Evolutionary conservation across 2,329 filamentous ascomycete genomes (phyloP).

Genomic region (Coniosporium tulheliwenetii): DNA sequence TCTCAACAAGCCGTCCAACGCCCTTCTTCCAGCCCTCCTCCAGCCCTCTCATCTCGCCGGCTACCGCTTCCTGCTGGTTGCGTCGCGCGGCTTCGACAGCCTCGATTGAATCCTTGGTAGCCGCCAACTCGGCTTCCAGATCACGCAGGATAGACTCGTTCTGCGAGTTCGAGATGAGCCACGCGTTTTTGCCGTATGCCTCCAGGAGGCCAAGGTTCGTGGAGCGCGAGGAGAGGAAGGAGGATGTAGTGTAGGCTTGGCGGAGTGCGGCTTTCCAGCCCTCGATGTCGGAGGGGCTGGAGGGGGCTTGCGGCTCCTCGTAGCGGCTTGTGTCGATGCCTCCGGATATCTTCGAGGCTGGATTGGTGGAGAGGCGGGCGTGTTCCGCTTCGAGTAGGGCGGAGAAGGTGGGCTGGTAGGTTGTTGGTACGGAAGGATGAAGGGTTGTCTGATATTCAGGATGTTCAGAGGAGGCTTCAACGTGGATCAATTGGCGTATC

Average conservation of each 20-base stretch:
- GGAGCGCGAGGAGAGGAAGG: constrained; percentile 40
- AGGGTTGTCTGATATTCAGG: constrained; percentile 30
- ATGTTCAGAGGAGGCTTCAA: constrained; percentile 38
- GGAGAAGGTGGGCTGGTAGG: constrained; percentile 42
- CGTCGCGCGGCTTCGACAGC: constrained; percentile 55
- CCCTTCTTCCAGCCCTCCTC: constrained; percentile 69
- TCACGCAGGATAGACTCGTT: constrained; percentile 54
- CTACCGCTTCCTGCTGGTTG: constrained; percentile 52
- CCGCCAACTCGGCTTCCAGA: constrained; percentile 61
- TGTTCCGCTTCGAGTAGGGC: constrained; percentile 54
- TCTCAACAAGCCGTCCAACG: constrained; percentile 68
- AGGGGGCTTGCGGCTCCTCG: constrained; percentile 53
- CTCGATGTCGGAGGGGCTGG: constrained; percentile 21
- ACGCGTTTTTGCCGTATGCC: constrained; percentile 72
- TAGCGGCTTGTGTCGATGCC: constrained; percentile 69
- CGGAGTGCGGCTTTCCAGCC: constrained; percentile 36
- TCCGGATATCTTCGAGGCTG: constrained; percentile 24
- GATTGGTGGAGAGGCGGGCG: constrained; percentile 45
- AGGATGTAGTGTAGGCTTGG: constrained; percentile 40
- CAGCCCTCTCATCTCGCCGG: constrained; percentile 55
- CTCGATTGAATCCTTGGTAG: constrained; percentile 54
- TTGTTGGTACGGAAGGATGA: constrained; percentile 43
- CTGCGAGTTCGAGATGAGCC: constrained; percentile 73
- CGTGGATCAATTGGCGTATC: constrained; percentile 50
- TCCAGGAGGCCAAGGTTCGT: constrained; percentile 61